A percentile compares a stretch with the other conserved stretches of the same genome.
Conservation (phyloP, 23 red algal genomes). For the Gracilaria domingensis region DNA sequence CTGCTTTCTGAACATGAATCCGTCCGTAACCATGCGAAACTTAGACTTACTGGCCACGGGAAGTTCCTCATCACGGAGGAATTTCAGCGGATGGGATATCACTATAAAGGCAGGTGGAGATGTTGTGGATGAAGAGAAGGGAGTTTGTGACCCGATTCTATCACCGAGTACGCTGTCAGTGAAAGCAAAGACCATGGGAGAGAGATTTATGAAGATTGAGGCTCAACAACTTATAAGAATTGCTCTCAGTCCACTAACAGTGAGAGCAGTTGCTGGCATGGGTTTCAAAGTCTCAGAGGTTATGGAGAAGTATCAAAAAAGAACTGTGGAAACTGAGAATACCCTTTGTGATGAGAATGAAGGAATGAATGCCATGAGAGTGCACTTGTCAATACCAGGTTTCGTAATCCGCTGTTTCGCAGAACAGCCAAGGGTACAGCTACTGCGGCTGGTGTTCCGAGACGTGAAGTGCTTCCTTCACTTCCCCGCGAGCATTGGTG, state of each 20-base stretch:
- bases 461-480: conserved; percentile 1
- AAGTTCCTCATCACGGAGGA: conserved; percentile 19
- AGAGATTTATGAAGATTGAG: background rate
- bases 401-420: conserved; percentile 44
- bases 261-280: conserved; percentile 26
- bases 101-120: conserved; percentile 27
- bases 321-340: background rate
- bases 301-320: background rate
- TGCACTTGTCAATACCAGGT: conserved; percentile 42
- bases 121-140: conserved; percentile 47
- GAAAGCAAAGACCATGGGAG: conserved; percentile 4
- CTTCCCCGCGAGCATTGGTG: background rate
- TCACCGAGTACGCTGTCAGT: conserved; percentile 16
- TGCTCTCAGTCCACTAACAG: conserved; percentile 54
- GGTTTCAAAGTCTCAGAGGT: background rate
- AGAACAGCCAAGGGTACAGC: conserved; percentile 46
- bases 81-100: conserved; percentile 8
- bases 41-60: conserved; percentile 4
- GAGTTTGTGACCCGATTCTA: conserved; percentile 43
- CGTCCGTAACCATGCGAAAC: conserved; percentile 10
- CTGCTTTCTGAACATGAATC: conserved; percentile 10
- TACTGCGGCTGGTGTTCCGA: conserved; percentile 53
- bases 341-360: background rate
- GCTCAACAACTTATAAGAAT: conserved; percentile 13
- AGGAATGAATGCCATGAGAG: background rate